phyloP scores from a whole-genome alignment of 768 basidiomycete species.

The Tylopilus sp. region DNA sequence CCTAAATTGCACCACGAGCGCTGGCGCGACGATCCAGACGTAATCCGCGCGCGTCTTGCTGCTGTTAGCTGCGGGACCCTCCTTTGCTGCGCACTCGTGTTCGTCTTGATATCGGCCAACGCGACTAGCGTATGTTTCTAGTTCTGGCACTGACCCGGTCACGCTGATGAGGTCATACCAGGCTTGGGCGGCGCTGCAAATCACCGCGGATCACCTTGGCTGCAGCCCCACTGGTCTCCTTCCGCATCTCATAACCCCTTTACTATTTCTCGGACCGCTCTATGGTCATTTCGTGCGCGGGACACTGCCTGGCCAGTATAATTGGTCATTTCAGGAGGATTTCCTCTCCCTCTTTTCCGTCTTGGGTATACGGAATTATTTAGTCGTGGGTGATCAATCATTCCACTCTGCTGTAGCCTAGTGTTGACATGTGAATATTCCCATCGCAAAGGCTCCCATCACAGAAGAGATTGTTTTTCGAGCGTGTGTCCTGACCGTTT shows the following conservation, averaged over 20 bases:
- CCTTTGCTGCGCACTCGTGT: conserved; percentile 52
- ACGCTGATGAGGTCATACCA: conserved; percentile 12
- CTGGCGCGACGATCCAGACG: conserved; percentile 80
- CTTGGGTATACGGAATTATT: conserved; percentile 70
- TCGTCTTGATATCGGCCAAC: conserved; percentile 36
- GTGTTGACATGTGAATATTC: not conserved
- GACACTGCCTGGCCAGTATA: conserved; percentile 52
- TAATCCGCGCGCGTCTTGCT: conserved; percentile 74
- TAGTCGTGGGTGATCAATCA: conserved; percentile 35
- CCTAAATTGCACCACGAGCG: too few relatives aligned
- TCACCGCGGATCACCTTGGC: conserved; percentile 43
- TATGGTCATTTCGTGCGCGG: conserved; percentile 48
- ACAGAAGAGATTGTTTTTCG: conserved; percentile 94
- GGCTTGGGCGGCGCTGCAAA: conserved; percentile 21
- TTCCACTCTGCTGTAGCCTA: not conserved
- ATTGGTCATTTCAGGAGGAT: conserved; percentile 43
- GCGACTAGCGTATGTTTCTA: conserved; percentile 11
- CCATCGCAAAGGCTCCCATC: conserved; percentile 71
- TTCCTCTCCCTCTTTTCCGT: conserved; percentile 46
- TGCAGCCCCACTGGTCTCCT: conserved; percentile 29
- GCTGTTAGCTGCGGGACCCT: conserved; percentile 66
- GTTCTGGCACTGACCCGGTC: not conserved
- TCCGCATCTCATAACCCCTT: conserved; percentile 65
- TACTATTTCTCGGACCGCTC: conserved; percentile 77
- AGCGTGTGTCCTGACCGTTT: conserved; percentile 73